Evolutionary conservation across 805 yeast genomes (phyloP).

Genomic region (Saccharomycopsis amapae): DNA sequence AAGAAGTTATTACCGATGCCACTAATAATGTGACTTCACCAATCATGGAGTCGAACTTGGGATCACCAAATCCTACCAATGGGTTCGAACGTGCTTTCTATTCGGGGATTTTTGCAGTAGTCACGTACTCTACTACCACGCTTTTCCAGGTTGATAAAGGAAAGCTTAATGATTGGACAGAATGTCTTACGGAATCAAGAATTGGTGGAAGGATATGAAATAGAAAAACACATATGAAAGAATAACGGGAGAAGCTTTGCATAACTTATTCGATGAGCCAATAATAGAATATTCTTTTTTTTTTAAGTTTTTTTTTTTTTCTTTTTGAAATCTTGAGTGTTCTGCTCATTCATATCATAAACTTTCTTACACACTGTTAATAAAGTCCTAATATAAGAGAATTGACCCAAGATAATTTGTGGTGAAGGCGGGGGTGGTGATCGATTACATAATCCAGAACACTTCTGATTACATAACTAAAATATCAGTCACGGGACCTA

Average conservation of each 20-base stretch:
- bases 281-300: too few species aligned
- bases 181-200: slow-evolving; percentile 32
- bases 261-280: too few species aligned
- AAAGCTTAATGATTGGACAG: slow-evolving; percentile 47
- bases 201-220: not conserved
- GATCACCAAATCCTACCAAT: not conserved
- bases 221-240: not conserved
- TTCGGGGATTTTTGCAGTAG: slow-evolving; percentile 44
- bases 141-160: slow-evolving; percentile 46
- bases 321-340: too few species aligned
- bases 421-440: too few species aligned
- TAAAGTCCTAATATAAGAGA: too few species aligned
- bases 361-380: too few species aligned
- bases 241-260: not conserved
- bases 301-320: too few species aligned
- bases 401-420: too few species aligned
- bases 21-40: slow-evolving; percentile 10
- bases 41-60: not conserved
- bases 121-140: slow-evolving; percentile 35
- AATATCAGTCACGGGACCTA: not conserved
- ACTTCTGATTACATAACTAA: too few species aligned
- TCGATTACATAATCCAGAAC: too few species aligned
- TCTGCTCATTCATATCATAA: too few species aligned
- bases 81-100: slow-evolving; percentile 23
- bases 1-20: slow-evolving; percentile 41